Conservation (phyloP, 352 stramenopile species). For the Phytophthora sansomeana region DNA sequence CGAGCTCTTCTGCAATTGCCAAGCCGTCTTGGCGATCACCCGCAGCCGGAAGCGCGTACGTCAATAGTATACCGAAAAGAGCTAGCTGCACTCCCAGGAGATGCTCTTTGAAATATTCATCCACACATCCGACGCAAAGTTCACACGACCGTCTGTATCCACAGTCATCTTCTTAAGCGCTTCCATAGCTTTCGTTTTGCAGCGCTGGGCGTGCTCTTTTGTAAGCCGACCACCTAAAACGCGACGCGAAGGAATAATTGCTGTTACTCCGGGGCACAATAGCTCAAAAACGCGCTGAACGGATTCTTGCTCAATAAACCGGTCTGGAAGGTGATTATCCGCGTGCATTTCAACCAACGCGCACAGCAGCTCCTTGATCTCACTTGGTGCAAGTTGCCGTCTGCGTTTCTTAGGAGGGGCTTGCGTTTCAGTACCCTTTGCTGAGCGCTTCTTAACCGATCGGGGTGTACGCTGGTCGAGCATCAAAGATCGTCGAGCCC, state of each 20-base stretch:
- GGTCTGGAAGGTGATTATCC: constrained; percentile 1
- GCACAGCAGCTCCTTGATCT: constrained; percentile 1
- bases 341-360: too few species aligned
- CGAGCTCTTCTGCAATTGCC: background rate
- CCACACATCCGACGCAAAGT: background rate
- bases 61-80: background rate
- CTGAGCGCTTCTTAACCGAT: too few species aligned
- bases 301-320: background rate
- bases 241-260: background rate
- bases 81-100: background rate
- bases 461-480: too few species aligned
- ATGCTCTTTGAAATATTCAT: constrained; percentile 5
- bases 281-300: background rate
- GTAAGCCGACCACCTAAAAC: background rate
- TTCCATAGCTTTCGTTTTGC: too few species aligned
- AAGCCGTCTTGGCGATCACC: background rate
- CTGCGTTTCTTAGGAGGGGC: background rate
- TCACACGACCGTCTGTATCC: background rate
- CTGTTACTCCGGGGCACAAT: background rate
- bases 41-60: background rate
- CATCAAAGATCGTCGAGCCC: too few species aligned
- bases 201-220: background rate
- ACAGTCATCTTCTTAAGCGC: too few species aligned
- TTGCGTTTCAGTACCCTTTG: too few species aligned
- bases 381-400: background rate